These are phyloP conservation scores for Hypomontagnella submonticulosa DNA, from an alignment of 495 filamentous ascomycete species.

Conservation along the genomic window DNA sequence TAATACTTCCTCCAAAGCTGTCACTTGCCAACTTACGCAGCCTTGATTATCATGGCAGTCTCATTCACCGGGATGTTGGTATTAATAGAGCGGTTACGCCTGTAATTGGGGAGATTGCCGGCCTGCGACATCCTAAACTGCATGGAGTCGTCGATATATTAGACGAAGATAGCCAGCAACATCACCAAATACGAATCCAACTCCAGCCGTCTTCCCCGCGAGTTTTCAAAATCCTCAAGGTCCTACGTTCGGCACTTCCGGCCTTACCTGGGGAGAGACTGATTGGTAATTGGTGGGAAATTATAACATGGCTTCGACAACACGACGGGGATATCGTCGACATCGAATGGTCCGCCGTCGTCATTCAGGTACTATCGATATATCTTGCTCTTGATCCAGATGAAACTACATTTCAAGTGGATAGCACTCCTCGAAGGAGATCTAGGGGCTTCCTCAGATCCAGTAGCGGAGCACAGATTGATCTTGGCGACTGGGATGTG, in stretches of 20 bases:
- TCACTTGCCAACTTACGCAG: conserved; percentile 51
- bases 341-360: conserved; percentile 81
- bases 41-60: conserved; percentile 53
- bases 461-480: conserved; percentile 47
- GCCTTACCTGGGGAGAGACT: conserved; percentile 71
- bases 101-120: conserved; percentile 51
- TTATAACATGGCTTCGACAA: conserved; percentile 72
- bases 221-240: conserved; percentile 67
- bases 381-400: conserved; percentile 54
- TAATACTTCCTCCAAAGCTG: conserved; percentile 61
- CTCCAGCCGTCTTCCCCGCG: conserved; percentile 71
- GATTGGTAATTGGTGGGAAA: conserved; percentile 78
- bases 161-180: conserved; percentile 64
- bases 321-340: conserved; percentile 63
- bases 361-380: conserved; percentile 72
- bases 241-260: conserved; percentile 71
- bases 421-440: conserved; percentile 34
- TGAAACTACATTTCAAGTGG: conserved; percentile 29
- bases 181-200: conserved; percentile 73
- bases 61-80: conserved; percentile 42
- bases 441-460: conserved; percentile 46
- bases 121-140: conserved; percentile 56
- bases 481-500: conserved; percentile 51
- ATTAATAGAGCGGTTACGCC: conserved; percentile 47
- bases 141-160: conserved; percentile 72